Evolutionary conservation across 2,329 filamentous ascomycete species (phyloP), one percentile per base, ranked within the genome.

Genomic region (Neopestalotiopsis sp.): DNA sequence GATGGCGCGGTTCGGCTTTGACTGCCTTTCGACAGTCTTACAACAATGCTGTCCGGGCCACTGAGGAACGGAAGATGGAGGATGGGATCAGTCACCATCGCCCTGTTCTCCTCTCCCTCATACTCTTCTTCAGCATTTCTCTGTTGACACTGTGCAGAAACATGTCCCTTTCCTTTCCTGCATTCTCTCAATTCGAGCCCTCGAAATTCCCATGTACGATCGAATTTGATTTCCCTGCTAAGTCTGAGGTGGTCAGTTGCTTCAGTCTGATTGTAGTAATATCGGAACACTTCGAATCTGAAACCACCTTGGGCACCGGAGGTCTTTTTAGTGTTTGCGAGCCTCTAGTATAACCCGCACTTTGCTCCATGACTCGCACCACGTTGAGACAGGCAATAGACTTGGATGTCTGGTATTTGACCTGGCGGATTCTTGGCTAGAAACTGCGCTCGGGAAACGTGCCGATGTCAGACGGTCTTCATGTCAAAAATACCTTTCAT

Each of bases 301-400:
- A 64, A 64, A 64, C 61, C n/a, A 49, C 38, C 14, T 20, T 17
- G 45, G 45, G 45, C 42, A 52, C 40, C 28, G 61, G 38, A 1
- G 20, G 61, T 52, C 61, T 64, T n/a, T 32, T 49, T 49, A 66
- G 24, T 20, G 17, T 34, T 40, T 6, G 45, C 17, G 34, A 58
- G 30, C 30, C 13, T 56, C n/a, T 42, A 56, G 45, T 56, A 49
- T 57, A 57, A n/a, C 20, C 32, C 24, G 45, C 64, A n/a, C 65
- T n/a, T 34, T 60, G 20, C 52, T 67, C 65, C 65, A 67, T 32
- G 56, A 60, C 30, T 38, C 52, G 32, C 65, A 38, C 65, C 52
- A 67, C 56, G 65, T 38, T 52, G 56, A 42, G 65, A 34, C 32
- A 49, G 34, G 52, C 32, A 67, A 24, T 49, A 30, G 30, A 52